Conservation (phyloP, 768 basidiomycete species). For the Stropharia rugosoannulata region DNA sequence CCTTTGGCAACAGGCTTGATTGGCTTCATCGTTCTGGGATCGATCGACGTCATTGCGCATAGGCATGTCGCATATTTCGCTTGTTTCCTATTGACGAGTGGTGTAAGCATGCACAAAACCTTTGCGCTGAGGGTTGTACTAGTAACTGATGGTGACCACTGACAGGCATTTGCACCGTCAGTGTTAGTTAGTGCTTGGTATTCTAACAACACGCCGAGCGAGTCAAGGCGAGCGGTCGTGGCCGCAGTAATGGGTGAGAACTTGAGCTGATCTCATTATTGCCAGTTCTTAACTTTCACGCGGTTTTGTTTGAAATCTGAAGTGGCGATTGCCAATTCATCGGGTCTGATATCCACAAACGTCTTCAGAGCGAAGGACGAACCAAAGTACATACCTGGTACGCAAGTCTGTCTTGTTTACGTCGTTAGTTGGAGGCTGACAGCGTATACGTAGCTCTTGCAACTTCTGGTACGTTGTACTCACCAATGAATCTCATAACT, state of each 20-base stretch:
- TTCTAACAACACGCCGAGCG: slow-evolving; percentile 49
- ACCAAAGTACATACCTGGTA: slow-evolving; percentile 47
- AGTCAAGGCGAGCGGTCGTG: slow-evolving; percentile 47
- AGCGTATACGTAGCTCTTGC: slow-evolving; percentile 31
- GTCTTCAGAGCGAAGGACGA: slow-evolving; percentile 51
- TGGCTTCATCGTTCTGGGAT: slow-evolving; percentile 46
- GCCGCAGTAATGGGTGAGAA: slow-evolving; percentile 49
- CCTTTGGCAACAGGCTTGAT: slow-evolving; percentile 36
- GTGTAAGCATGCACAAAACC: slow-evolving; percentile 26
- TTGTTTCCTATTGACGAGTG: slow-evolving; percentile 51
- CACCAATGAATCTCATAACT: neutral
- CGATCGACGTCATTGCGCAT: slow-evolving; percentile 38
- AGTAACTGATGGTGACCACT: neutral
- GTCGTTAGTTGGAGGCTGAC: neutral
- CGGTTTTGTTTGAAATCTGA: neutral
- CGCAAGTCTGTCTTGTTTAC: neutral
- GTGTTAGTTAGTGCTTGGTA: slow-evolving; percentile 44
- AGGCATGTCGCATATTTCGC: slow-evolving; percentile 51
- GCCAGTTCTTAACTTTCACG: neutral
- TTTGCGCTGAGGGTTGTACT: neutral
- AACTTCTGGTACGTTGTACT: slow-evolving; percentile 35
- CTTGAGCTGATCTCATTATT: neutral
- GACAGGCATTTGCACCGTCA: slow-evolving; percentile 46
- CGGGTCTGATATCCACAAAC: slow-evolving; percentile 51
- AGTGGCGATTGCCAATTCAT: slow-evolving; percentile 49